Percentiles rank a stretch among this genome's conserved stretches.
phyloP scores from a whole-genome alignment of 441 rosid genomes.

The Populus tomentosa region DNA sequence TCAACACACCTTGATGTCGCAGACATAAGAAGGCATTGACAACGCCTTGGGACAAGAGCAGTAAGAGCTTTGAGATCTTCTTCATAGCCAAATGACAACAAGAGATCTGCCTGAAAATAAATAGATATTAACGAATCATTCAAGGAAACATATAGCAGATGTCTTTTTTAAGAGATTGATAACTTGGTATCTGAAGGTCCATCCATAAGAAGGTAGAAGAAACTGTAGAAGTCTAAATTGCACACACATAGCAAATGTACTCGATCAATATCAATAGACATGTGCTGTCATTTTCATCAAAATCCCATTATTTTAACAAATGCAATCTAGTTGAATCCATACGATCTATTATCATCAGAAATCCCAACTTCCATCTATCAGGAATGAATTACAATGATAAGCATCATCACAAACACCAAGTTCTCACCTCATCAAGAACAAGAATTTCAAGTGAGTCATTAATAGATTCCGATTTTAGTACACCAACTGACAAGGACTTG shows the following conservation, averaged over 20 bases:
- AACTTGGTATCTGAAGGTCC: not conserved
- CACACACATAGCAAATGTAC: not conserved
- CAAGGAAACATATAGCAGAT: not conserved
- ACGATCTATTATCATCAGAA: not conserved
- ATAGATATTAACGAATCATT: conserved; percentile 19
- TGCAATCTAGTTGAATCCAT: not conserved
- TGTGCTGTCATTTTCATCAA: not conserved
- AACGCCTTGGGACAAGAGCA: conserved; percentile 70
- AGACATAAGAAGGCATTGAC: conserved; percentile 97
- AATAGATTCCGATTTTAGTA: conserved; percentile 50
- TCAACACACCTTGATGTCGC: conserved; percentile 81
- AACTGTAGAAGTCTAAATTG: not conserved
- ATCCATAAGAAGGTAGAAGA: not conserved
- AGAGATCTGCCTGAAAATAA: conserved; percentile 84
- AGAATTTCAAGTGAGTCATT: conserved; percentile 71
- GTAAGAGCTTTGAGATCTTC: conserved; percentile 85
- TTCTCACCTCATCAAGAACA: conserved; percentile 86
- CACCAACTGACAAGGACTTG: conserved; percentile 69
- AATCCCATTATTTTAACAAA: not conserved
- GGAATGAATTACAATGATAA: not conserved
- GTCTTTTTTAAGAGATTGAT: not conserved
- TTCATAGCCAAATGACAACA: conserved; percentile 87
- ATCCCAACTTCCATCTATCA: not conserved
- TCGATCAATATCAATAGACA: not conserved
- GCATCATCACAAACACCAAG: not conserved